Base-by-base conservation (phyloP, 2,329 filamentous ascomycete species). In the Aspergillus sp. region DNA sequence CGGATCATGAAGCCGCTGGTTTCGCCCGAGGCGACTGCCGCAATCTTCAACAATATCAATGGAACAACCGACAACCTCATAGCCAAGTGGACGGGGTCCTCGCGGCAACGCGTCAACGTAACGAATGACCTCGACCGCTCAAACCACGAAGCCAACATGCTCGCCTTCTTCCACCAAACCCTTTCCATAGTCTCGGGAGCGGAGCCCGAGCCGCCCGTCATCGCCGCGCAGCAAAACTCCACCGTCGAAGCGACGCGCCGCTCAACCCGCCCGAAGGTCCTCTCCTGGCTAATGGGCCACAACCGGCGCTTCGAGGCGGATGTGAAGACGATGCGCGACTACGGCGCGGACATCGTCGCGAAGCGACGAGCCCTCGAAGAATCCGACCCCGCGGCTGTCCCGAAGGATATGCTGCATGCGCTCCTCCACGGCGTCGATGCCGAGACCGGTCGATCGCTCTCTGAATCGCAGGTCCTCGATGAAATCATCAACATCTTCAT, bases 401-500 rank as follows among this genome's bases (percentile, higher is more conserved):
- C 59, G 25, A 81, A 84, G 17, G 89, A 91, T 67, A 67, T 90
- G 30, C 80, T 91, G 8, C 80, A 87, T 54, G 82, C 84, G 3
- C 79, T 91, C 71, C 72, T 91, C 61, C 81, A 83, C 58, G 82
- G 79, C 13, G 82, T 80, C 46, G 89, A 91, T 65, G 84, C 86
- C 0, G 82, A 88, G 69, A 90, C 88, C 0, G 86, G 85, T 30
- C 79, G 82, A 61, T 76, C 76, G 2, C 79, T 91, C 65, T 82
- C 77, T 4, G 84, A 90, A 4, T 83, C 84, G 9, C 84, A 85
- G 62, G 83, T 90, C 53, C 82, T 89, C 52, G 87, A 90, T 73
- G 89, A 91, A 72, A 87, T 91, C 66, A 85, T 90, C 57, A 84
- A 84, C 2, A 89, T 91, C 79, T 83, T 89, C 46, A 73, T 76